These are phyloP conservation scores for Cetraspora pellucida DNA, from an alignment of 192 early-diverging fungal species.

Conservation along the genomic window DNA sequence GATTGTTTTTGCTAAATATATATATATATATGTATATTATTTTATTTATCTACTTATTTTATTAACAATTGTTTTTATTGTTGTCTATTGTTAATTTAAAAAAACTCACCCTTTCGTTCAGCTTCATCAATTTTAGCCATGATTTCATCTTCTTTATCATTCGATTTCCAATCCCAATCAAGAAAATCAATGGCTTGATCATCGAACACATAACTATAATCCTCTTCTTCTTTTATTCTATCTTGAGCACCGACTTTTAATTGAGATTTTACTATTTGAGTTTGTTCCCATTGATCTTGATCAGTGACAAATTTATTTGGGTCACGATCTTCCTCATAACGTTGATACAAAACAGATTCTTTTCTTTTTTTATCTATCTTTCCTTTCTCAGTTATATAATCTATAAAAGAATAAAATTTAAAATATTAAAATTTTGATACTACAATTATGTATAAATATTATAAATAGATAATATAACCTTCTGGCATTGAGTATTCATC, in stretches of 20 bases:
- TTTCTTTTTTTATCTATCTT: constrained; percentile 96
- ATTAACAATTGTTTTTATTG: no score
- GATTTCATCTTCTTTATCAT: constrained; percentile 58
- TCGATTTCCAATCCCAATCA: constrained; percentile 58
- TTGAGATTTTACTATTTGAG: constrained; percentile 71
- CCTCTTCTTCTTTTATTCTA: constrained; percentile 50
- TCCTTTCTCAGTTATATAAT: constrained; percentile 98
- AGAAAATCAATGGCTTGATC: constrained; percentile 90
- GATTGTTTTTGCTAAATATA: constrained; percentile 49
- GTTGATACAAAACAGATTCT: constrained; percentile 79
- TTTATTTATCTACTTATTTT: no score
- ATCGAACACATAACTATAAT: constrained; percentile 96
- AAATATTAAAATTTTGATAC: constrained; percentile 40
- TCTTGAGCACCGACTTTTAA: constrained; percentile 57
- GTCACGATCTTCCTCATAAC: constrained; percentile 81
- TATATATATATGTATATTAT: neutral
- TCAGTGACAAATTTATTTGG: constrained; percentile 75
- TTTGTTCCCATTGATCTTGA: constrained; percentile 92
- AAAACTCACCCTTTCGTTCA: constrained; percentile 64
- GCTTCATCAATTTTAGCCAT: constrained; percentile 58
- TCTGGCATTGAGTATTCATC: constrained; percentile 89
- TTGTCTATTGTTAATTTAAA: no score
- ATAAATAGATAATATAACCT: constrained; percentile 37
- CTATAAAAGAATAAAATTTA: constrained; percentile 40
- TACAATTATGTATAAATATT: neutral